Evolutionary conservation across 2,329 filamentous ascomycete genomes (phyloP), one percentile per base, ranked within the genome.

Genomic region (Penicillium sp.): DNA sequence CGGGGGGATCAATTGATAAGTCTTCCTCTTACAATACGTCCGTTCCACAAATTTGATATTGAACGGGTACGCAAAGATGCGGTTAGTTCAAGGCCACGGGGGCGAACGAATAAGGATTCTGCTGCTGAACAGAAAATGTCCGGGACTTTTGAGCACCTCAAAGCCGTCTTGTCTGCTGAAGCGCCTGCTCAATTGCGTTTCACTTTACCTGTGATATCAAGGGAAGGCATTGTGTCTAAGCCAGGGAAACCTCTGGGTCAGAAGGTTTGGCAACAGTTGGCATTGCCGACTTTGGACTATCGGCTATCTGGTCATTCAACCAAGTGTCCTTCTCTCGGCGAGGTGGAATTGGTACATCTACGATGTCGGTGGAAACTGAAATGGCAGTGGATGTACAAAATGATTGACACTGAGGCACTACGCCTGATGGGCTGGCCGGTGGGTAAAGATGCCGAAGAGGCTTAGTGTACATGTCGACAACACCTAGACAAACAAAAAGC

Each of bases 331-430:
- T 41, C 47, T 12, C 5, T 40, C 4, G 55, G 50, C 15, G 57
- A 62, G 38, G 40, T 60, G 19, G 50, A 57, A 6, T 35, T 65
- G 33, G 38, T 50, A 27, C 50, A 52, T 27, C 41, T 21, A 6
- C 53, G 46, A 17, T 54, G 33, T 23, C 54, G 21, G 33, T 71
- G 68, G 66, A 65, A 37, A n/a, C 43, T 77, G 7, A 62, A 62
- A n/a, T 78, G 73, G 68, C 68, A 76, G 55, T 75, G 75, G 69
- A 71, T 65, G 63, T 78, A 73, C 65, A 77, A 77, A 67, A 71
- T 66, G 61, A 61, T 77, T 59, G 74, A 77, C 57, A 63, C 59
- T 23, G 67, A 73, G 49, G 56, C 62, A 27, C 51, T 76, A 53
- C 62, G 62, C 57, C 62, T 71, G 41, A 74, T 75, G 72, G 65